phyloP scores from a whole-genome alignment of 345 rosid species.

The Lumnitzera racemosa region DNA sequence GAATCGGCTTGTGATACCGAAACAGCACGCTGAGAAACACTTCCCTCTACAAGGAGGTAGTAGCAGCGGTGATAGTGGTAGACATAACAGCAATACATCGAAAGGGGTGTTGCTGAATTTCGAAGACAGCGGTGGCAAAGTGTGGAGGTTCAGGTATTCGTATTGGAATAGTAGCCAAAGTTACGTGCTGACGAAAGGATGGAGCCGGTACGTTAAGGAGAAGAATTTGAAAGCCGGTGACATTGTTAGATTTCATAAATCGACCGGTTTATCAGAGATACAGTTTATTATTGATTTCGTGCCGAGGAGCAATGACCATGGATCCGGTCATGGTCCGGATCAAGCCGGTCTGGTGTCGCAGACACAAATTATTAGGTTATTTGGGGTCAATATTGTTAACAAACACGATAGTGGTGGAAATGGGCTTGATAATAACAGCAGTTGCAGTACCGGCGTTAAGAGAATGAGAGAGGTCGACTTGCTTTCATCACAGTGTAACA shows the following conservation, averaged over 20 bases:
- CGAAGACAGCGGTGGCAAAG: slow-evolving; percentile 62
- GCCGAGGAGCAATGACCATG: slow-evolving; percentile 17
- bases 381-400: slow-evolving; percentile 43
- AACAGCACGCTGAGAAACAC: slow-evolving; percentile 66
- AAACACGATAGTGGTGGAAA: not conserved
- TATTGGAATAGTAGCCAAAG: slow-evolving; percentile 98
- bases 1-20: slow-evolving; percentile 51
- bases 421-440: slow-evolving; percentile 12
- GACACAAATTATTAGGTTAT: slow-evolving; percentile 43
- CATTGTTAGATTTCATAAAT: slow-evolving; percentile 63
- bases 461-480: slow-evolving; percentile 54
- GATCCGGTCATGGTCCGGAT: slow-evolving; percentile 10
- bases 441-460: slow-evolving; percentile 37
- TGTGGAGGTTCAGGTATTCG: slow-evolving; percentile 91
- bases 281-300: slow-evolving; percentile 63
- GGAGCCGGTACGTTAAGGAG: slow-evolving; percentile 92
- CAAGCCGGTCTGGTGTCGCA: slow-evolving; percentile 21
- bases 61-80: slow-evolving; percentile 9
- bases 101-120: slow-evolving; percentile 61
- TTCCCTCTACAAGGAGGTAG: slow-evolving; percentile 51
- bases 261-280: slow-evolving; percentile 53
- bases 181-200: slow-evolving; percentile 88
- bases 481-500: slow-evolving; percentile 45
- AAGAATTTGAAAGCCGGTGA: slow-evolving; percentile 78
- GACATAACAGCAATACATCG: slow-evolving; percentile 20